Evolutionary conservation across 2,329 filamentous ascomycete genomes (phyloP).

Genomic region (Diplodia corticola): DNA sequence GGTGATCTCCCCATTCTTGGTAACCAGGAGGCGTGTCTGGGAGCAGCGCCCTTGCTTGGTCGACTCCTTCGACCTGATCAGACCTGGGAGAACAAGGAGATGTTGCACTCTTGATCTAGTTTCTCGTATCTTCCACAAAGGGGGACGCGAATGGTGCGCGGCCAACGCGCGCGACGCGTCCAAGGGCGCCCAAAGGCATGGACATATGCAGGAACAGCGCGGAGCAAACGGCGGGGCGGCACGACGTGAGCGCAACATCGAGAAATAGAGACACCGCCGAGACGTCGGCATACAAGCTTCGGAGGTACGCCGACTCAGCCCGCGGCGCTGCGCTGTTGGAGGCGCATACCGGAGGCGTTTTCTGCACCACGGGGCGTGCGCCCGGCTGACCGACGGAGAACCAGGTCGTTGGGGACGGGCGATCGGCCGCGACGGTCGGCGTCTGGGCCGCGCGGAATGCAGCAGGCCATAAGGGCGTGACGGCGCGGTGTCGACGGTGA

Average conservation of each 20-base stretch:
- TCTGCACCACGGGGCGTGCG: conserved; percentile 17
- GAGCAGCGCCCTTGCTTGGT: conserved; percentile 19
- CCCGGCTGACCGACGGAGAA: conserved; percentile 1
- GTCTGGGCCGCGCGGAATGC: conserved; percentile 10
- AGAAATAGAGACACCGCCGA: neutral
- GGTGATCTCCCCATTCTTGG: conserved; percentile 20
- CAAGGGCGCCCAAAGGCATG: conserved; percentile 9
- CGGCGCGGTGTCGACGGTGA: neutral
- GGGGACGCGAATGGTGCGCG: conserved; percentile 15
- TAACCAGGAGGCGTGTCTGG: conserved; percentile 23
- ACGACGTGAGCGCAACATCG: neutral
- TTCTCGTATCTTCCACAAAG: conserved; percentile 19
- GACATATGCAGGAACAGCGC: conserved; percentile 21
- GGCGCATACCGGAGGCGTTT: conserved; percentile 9
- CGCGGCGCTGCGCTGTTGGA: neutral
- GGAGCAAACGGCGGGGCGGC: neutral
- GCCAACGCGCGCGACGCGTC: conserved; percentile 22
- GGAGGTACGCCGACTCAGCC: too few species aligned
- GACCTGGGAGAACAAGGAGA: conserved; percentile 6
- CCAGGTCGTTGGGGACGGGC: conserved; percentile 4
- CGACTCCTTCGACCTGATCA: conserved; percentile 1
- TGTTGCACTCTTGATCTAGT: conserved; percentile 20
- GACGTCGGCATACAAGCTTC: neutral
- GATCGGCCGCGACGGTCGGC: too few species aligned
- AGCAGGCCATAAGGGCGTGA: neutral